phyloP scores from a whole-genome alignment of 306 rosid genomes.

The Gynostemma pentaphyllum region DNA sequence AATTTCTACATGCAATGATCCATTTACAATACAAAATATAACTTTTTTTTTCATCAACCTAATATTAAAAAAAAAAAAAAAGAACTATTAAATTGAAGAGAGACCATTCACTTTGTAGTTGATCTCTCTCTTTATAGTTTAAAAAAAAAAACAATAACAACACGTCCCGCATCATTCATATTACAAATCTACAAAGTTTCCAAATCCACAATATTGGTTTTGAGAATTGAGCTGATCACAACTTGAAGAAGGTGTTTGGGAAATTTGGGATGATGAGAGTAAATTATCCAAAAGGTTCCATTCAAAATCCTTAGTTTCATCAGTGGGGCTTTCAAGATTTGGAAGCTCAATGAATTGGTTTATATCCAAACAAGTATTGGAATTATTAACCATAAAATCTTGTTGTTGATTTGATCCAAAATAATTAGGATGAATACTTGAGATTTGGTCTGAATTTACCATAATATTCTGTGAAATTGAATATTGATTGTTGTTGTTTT shows the following conservation, averaged over 20 bases:
- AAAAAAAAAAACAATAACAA: not conserved
- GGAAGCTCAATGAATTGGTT: conserved; percentile 46
- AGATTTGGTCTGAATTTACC: conserved; percentile 21
- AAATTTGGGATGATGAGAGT: not conserved
- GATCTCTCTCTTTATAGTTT: conserved; percentile 6
- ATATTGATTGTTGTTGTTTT: conserved; percentile 24
- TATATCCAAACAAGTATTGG: conserved; percentile 14
- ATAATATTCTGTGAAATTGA: conserved; percentile 30
- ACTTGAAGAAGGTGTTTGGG: not conserved
- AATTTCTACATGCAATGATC: conserved; percentile 6
- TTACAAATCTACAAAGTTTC: conserved; percentile 3
- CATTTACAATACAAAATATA: conserved; percentile 2
- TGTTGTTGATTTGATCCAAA: conserved; percentile 14
- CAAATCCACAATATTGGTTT: not conserved
- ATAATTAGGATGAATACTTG: conserved; percentile 24
- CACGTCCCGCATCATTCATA: not conserved
- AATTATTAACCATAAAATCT: conserved; percentile 6
- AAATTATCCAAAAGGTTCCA: not conserved
- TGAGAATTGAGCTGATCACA: not conserved
- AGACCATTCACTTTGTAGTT: conserved; percentile 3
- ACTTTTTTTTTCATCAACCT: not conserved
- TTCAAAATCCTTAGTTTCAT: not conserved
- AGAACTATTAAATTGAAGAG: not conserved
- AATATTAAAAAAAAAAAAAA: no score
- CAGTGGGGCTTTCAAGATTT: conserved; percentile 40